Base-by-base conservation (phyloP, 2,329 filamentous ascomycete genomes). In the Shiraia bambusicola region DNA sequence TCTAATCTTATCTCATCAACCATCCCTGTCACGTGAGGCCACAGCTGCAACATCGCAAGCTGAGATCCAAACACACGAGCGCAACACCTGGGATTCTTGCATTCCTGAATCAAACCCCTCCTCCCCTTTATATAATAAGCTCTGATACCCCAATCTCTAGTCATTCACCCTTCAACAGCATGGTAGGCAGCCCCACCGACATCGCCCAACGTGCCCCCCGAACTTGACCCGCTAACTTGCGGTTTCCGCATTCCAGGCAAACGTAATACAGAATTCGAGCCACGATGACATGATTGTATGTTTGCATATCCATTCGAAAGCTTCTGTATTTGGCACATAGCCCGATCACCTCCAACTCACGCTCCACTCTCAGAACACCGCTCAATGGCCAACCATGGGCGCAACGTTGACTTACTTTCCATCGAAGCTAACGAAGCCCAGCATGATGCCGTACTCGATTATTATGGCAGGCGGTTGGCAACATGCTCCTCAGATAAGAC, bases 281-380 rank as follows among this genome's bases (percentile, higher is more conserved):
- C 93, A 98, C 77, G 92, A 97, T 86, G 92, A 96, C 71, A 97
- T 97, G 92, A 96, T 98, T 81, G 92, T 97, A 90, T 65, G 88
- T 82, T 57, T 25, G 37, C 41, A 16, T 11, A 25, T 42, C 15
- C 40, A 34, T 26, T 31, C 25, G 15, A 35, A 13, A 6, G 14
- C 13, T 19, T 37, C 45, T 45, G 34, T 40, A 32, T 34, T 17
- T 31, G 30, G n/a, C 33, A 17, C 13, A 28, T 11, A 16, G 28
- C 7, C 13, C 19, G 27, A 28, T 22, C 9, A 36, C 28, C 14
- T 34, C 33, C 28, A 17, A 30, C 12, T 16, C 12, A 4, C 25
- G 30, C 35, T 9, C 24, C 12, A n/a, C 28, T 25, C 37, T 11
- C 13, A 15, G 7, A 17, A 19, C 25, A 11, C 34, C 42, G 28